Evolutionary conservation across 805 yeast genomes (phyloP).

Genomic region (Wickerhamomyces xylosicus): DNA sequence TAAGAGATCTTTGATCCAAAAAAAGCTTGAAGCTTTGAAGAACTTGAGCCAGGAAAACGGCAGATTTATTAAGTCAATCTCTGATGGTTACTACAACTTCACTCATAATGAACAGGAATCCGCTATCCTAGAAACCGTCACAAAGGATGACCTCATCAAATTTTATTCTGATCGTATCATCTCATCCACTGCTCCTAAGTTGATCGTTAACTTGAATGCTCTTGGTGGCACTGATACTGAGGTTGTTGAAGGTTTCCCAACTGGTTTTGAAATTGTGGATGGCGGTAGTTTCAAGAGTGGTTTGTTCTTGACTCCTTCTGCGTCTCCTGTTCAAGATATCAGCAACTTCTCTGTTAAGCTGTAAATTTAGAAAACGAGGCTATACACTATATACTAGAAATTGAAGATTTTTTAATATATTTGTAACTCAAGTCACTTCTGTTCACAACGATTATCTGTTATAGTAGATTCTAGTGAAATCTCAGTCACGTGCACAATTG

Average conservation of each 20-base stretch:
- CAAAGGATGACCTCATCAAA: slow-evolving; percentile 45
- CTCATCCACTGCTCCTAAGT: slow-evolving; percentile 24
- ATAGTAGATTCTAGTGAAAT: too few relatives aligned
- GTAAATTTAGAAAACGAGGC: too few relatives aligned
- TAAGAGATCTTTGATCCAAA: slow-evolving; percentile 55
- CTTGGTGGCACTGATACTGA: slow-evolving; percentile 19
- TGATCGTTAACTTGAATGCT: slow-evolving; percentile 58
- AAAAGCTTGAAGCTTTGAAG: slow-evolving; percentile 61
- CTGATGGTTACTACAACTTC: slow-evolving; percentile 75
- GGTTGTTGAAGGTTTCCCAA: slow-evolving; percentile 29
- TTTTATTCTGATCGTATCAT: slow-evolving; percentile 40
- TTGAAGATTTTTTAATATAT: too few relatives aligned
- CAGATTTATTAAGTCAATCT: slow-evolving; percentile 57
- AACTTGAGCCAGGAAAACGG: slow-evolving; percentile 69
- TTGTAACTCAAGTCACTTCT: too few relatives aligned
- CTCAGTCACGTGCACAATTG: too few relatives aligned
- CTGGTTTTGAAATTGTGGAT: slow-evolving; percentile 34
- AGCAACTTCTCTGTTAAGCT: slow-evolving; percentile 15
- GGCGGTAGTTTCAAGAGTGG: slow-evolving; percentile 47
- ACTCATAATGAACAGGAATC: slow-evolving; percentile 47
- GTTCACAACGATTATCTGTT: not conserved
- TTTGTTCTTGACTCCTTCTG: slow-evolving; percentile 47
- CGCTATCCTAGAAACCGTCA: slow-evolving; percentile 37
- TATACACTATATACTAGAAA: too few relatives aligned
- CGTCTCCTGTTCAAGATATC: slow-evolving; percentile 36